These are phyloP conservation scores for Trapa incisa DNA, from an alignment of 345 rosid genomes.

Conservation along the genomic window DNA sequence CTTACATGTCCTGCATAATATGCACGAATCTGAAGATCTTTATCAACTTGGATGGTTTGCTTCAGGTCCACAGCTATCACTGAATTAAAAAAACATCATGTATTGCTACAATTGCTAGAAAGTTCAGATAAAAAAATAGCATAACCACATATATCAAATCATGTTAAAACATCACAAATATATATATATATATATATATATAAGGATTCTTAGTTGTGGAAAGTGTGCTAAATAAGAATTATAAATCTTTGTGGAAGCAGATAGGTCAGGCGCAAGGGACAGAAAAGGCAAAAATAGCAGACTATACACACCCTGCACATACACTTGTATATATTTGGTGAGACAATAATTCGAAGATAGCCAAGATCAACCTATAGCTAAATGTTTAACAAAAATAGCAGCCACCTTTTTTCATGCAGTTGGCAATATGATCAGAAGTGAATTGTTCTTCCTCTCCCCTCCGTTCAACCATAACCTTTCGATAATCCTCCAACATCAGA, in stretches of 20 bases:
- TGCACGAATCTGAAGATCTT: conserved; percentile 82
- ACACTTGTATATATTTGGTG: no score
- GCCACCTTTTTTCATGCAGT: conserved; percentile 79
- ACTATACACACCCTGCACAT: no score
- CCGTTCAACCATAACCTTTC: conserved; percentile 77
- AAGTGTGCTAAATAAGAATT: neutral
- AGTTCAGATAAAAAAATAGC: neutral
- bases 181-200: neutral
- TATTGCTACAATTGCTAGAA: neutral
- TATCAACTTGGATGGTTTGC: conserved; percentile 83
- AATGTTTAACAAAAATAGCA: neutral
- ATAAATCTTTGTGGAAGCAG: neutral
- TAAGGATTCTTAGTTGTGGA: neutral
- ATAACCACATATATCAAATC: neutral
- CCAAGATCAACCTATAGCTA: neutral
- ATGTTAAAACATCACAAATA: neutral
- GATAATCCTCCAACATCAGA: conserved; percentile 81
- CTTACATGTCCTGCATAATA: conserved; percentile 98
- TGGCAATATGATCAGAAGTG: conserved; percentile 52
- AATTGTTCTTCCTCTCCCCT: conserved; percentile 89
- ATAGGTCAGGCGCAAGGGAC: neutral
- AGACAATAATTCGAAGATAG: neutral
- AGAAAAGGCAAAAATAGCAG: no score
- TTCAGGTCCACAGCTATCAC: conserved; percentile 82
- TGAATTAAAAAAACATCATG: conserved; percentile 18